Conservation (phyloP, 352 stramenopile species). For the Phytophthora capsici region DNA sequence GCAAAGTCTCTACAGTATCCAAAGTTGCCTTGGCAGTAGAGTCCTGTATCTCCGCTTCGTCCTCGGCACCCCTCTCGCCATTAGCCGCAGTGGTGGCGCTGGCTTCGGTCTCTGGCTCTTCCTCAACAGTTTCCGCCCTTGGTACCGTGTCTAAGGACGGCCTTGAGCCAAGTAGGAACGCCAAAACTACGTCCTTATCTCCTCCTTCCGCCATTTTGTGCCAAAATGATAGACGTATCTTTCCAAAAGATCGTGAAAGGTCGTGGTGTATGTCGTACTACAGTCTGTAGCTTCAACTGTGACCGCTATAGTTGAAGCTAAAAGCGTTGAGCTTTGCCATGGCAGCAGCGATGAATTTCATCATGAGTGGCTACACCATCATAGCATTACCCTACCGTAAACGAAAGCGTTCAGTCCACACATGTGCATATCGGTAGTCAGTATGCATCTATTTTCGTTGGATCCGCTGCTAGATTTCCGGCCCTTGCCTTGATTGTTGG, state of each 20-base stretch:
- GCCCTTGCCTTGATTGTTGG: conserved; percentile 21
- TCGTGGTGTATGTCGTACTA: background rate
- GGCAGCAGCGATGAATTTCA: no score
- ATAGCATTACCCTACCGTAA: background rate
- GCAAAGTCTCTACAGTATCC: background rate
- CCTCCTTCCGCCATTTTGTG: conserved; percentile 7
- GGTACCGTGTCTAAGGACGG: background rate
- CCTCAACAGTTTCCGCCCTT: background rate
- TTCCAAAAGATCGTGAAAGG: conserved; percentile 23
- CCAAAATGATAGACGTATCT: conserved; percentile 28
- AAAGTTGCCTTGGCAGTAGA: background rate
- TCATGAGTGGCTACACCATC: no score
- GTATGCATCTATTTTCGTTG: background rate
- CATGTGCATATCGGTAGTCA: conserved; percentile 13
- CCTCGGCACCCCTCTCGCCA: no score
- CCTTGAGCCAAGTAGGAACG: conserved; percentile 27
- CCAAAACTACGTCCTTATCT: conserved; percentile 19
- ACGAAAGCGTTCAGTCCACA: background rate
- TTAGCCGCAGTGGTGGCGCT: conserved; percentile 6
- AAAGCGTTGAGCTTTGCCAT: background rate
- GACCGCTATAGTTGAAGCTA: no score
- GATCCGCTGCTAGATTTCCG: conserved; percentile 16
- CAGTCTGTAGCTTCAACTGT: no score
- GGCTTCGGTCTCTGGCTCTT: conserved; percentile 1
- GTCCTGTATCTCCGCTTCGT: conserved; percentile 1